Percentiles rank a stretch among this genome's conserved stretches.
These are phyloP conservation scores for Aplosporella prunicola DNA, from an alignment of 2,329 filamentous ascomycete genomes.

Conservation along the genomic window DNA sequence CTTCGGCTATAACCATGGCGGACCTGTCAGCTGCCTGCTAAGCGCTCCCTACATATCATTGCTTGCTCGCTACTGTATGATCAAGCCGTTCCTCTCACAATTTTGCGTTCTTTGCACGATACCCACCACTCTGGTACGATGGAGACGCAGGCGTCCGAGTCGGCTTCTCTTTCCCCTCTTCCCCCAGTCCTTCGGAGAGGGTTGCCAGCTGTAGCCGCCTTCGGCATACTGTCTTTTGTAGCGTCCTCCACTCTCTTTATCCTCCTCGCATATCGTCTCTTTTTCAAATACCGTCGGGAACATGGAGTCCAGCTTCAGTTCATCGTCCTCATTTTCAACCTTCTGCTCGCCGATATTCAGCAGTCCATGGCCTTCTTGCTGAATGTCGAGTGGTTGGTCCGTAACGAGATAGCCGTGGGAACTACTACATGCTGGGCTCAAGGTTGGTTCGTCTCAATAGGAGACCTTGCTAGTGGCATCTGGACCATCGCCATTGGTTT, in stretches of 20 bases:
- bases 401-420: constrained; percentile 46
- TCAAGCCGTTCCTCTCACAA: no score
- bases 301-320: constrained; percentile 50
- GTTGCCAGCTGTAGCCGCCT: constrained; percentile 36
- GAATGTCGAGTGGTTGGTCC: constrained; percentile 49
- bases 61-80: no score
- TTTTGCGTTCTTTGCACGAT: not conserved
- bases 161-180: constrained; percentile 22
- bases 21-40: no score
- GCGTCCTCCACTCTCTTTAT: constrained; percentile 35
- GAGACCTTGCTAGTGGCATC: constrained; percentile 56
- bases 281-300: constrained; percentile 27
- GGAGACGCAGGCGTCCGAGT: constrained; percentile 20
- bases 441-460: constrained; percentile 59
- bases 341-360: constrained; percentile 58
- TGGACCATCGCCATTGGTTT: constrained; percentile 58
- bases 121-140: constrained; percentile 12
- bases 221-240: constrained; percentile 40
- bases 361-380: constrained; percentile 56
- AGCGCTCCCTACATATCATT: no score
- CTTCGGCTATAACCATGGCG: no score
- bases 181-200: constrained; percentile 29
- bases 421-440: constrained; percentile 52
- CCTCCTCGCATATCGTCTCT: constrained; percentile 39
- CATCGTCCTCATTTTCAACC: constrained; percentile 59